phyloP scores from a whole-genome alignment of 2,329 filamentous ascomycete species.

The Alternaria hordeiaustralica region DNA sequence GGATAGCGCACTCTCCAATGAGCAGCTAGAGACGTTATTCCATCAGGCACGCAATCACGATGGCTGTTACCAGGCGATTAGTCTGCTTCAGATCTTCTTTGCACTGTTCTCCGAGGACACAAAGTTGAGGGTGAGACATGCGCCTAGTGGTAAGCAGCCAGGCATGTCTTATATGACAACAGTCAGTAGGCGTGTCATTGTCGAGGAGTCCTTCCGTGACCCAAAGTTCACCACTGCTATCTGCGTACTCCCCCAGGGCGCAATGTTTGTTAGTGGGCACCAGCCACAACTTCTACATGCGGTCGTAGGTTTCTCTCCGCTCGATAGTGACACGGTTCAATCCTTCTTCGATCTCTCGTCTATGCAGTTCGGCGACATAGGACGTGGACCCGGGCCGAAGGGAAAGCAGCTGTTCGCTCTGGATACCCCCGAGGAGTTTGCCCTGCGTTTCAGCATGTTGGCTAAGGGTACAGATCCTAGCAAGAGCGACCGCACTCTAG shows the following conservation, averaged over 20 bases:
- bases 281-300: background rate
- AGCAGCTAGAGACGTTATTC: constrained; percentile 2
- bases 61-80: background rate
- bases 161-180: background rate
- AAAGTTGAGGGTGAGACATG: background rate
- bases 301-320: background rate
- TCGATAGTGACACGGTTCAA: background rate
- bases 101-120: background rate
- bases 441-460: background rate
- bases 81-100: constrained; percentile 1
- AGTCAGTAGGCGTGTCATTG: background rate
- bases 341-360: constrained; percentile 4
- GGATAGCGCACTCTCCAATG: background rate
- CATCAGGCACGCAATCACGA: constrained; percentile 2
- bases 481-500: background rate
- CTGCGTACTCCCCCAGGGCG: background rate
- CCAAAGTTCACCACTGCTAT: background rate
- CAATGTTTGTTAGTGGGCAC: background rate
- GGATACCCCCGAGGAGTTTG: constrained; percentile 1
- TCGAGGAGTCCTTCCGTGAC: background rate
- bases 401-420: constrained; percentile 5
- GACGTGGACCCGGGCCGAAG: background rate
- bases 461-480: background rate
- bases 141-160: background rate
- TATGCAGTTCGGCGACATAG: constrained; percentile 5